These are phyloP conservation scores for Cytospora piceae DNA, from an alignment of 2,329 filamentous ascomycete species.

Conservation along the genomic window DNA sequence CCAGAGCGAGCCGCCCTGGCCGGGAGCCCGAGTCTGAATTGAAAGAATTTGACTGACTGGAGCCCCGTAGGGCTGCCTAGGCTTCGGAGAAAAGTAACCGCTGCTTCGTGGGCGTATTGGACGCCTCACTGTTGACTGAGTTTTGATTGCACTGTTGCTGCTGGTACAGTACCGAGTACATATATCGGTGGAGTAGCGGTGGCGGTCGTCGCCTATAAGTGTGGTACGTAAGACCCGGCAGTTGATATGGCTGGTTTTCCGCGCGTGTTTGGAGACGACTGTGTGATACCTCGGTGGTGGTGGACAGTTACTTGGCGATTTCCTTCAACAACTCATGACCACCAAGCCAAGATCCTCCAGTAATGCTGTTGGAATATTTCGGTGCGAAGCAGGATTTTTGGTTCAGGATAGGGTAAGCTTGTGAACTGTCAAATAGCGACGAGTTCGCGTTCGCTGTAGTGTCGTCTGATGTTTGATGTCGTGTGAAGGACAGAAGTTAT, in stretches of 20 bases:
- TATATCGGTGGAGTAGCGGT: constrained; percentile 40
- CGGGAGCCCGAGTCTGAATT: constrained; percentile 67
- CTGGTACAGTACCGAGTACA: constrained; percentile 40
- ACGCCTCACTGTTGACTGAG: constrained; percentile 39
- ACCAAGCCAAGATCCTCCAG: constrained; percentile 25
- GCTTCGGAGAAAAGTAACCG: constrained; percentile 37
- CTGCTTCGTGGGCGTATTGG: constrained; percentile 37
- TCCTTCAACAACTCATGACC: constrained; percentile 20
- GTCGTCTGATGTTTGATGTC: constrained; percentile 52
- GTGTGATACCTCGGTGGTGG: constrained; percentile 6
- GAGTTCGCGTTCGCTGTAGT: constrained; percentile 39
- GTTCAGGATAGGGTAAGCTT: background rate
- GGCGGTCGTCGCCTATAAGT: constrained; percentile 31
- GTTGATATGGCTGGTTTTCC: constrained; percentile 27
- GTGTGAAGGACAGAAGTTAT: constrained; percentile 37
- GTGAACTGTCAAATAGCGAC: background rate
- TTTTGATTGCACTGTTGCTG: constrained; percentile 38
- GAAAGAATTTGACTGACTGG: constrained; percentile 59
- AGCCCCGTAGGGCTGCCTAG: constrained; percentile 57
- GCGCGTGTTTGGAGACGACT: constrained; percentile 11
- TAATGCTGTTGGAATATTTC: constrained; percentile 20
- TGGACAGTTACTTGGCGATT: constrained; percentile 30
- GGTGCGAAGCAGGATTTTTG: background rate
- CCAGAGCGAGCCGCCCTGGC: constrained; percentile 78
- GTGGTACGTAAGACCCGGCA: constrained; percentile 26